phyloP scores from a whole-genome alignment of 1,139 yeast genomes.

The Candida mesenterica region DNA sequence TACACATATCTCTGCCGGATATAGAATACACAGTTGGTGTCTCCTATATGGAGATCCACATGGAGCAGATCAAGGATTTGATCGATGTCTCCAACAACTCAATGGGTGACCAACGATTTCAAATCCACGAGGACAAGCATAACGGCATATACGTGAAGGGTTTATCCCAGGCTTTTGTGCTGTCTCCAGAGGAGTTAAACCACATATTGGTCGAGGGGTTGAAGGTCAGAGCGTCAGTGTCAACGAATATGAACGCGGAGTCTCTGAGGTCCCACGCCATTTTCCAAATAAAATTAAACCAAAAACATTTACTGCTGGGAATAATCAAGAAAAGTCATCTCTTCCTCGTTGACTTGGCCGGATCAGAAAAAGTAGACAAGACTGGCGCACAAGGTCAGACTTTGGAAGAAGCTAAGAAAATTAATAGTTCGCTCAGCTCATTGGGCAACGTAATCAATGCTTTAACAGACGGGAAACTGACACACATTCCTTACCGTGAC shows the following conservation, averaged over 20 bases:
- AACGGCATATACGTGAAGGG: conserved; percentile 74
- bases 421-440: conserved; percentile 74
- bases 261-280: conserved; percentile 85
- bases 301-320: conserved; percentile 55
- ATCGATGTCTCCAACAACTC: conserved; percentile 24
- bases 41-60: conserved; percentile 78
- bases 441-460: conserved; percentile 82
- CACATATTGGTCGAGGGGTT: conserved; percentile 57
- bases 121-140: conserved; percentile 64
- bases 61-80: conserved; percentile 74
- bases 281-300: conserved; percentile 63
- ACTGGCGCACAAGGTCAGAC: conserved; percentile 78
- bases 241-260: conserved; percentile 73
- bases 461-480: conserved; percentile 64
- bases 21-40: conserved; percentile 68
- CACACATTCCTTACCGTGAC: conserved; percentile 77
- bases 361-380: conserved; percentile 82
- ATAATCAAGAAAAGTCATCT: conserved; percentile 64
- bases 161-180: conserved; percentile 59
- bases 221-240: conserved; percentile 51
- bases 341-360: conserved; percentile 83
- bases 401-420: conserved; percentile 80
- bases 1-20: conserved; percentile 50
- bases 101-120: conserved; percentile 32
- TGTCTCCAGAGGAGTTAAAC: conserved; percentile 58